Evolutionary conservation across 1,284 basidiomycete species (phyloP).

Genomic region (Schizopora paradoxa): DNA sequence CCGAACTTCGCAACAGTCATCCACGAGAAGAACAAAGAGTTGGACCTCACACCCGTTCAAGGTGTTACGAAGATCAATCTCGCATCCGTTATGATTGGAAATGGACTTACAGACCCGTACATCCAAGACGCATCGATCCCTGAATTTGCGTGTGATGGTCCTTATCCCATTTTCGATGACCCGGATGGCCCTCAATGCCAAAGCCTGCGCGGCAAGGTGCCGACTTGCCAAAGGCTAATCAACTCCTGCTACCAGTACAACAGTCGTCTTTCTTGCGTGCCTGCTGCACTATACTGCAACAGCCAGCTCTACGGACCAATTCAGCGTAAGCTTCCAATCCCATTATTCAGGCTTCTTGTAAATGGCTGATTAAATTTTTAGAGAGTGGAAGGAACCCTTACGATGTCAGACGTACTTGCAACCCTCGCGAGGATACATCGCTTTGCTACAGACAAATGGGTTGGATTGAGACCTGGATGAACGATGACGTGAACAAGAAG

Average conservation of each 20-base stretch:
- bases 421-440: conserved; percentile 60
- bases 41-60: conserved; percentile 35
- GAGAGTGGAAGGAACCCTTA: conserved; percentile 61
- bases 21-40: conserved; percentile 64
- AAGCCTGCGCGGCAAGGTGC: conserved; percentile 57
- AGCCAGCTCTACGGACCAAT: conserved; percentile 51
- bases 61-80: conserved; percentile 64
- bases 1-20: conserved; percentile 78
- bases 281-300: conserved; percentile 60
- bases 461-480: conserved; percentile 80
- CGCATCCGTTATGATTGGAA: conserved; percentile 74
- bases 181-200: conserved; percentile 64
- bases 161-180: conserved; percentile 68
- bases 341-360: conserved; percentile 17
- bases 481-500: conserved; percentile 62
- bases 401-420: conserved; percentile 78
- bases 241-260: conserved; percentile 58
- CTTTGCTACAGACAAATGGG: conserved; percentile 75
- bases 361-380: conserved; percentile 19
- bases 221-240: conserved; percentile 66
- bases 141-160: conserved; percentile 77
- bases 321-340: conserved; percentile 43
- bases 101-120: conserved; percentile 76
- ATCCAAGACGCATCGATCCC: conserved; percentile 71
- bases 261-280: conserved; percentile 55